Percentiles rank a stretch among this genome's conserved stretches.
Conservation (phyloP, 2,329 filamentous ascomycete genomes). For the Calonectria naviculata region DNA sequence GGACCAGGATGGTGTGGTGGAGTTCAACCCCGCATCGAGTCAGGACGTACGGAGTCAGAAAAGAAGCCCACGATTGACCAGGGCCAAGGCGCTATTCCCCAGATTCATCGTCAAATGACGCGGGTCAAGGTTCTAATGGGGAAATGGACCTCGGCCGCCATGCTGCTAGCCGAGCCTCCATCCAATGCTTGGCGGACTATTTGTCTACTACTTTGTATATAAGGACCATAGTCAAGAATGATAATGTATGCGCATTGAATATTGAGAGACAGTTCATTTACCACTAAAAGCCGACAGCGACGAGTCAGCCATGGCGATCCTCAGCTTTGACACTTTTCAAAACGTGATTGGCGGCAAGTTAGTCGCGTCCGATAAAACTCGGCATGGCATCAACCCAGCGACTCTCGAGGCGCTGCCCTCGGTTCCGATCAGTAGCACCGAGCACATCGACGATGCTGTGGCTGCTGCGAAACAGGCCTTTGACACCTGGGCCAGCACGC, state of each 20-base stretch:
- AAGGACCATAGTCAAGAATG: neutral
- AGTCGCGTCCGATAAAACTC: constrained; percentile 58
- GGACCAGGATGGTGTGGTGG: neutral
- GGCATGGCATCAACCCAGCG: constrained; percentile 62
- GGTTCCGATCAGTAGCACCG: constrained; percentile 59
- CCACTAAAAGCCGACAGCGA: neutral
- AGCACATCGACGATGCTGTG: constrained; percentile 63
- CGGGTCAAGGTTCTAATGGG: neutral
- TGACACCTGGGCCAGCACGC: constrained; percentile 54
- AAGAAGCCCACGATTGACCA: neutral
- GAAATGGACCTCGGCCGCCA: neutral
- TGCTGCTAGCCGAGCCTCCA: neutral
- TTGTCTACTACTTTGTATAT: neutral
- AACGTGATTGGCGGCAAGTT: constrained; percentile 55
- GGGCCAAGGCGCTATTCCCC: neutral
- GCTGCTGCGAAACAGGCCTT: constrained; percentile 58
- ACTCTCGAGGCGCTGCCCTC: constrained; percentile 59
- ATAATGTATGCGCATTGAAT: neutral
- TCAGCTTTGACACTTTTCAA: constrained; percentile 46
- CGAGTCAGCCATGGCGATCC: neutral
- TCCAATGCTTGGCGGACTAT: neutral
- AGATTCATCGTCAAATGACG: neutral
- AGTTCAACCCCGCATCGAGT: neutral
- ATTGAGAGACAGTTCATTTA: neutral
- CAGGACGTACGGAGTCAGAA: neutral